phyloP scores from a whole-genome alignment of 2,329 filamentous ascomycete genomes.

The Alternaria infectoria region DNA sequence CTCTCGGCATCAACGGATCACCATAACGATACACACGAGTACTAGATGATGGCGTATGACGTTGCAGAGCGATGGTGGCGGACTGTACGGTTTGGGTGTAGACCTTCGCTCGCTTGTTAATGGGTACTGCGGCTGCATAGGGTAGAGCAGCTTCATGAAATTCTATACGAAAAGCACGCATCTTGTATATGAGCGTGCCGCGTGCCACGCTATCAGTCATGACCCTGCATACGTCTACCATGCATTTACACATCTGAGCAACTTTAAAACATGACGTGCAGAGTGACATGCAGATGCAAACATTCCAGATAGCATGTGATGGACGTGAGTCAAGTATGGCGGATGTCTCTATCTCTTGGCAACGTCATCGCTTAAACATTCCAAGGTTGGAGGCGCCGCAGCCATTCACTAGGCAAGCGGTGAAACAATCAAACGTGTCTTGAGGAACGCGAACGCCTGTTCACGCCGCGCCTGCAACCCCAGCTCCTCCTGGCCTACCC shows the following conservation, averaged over 20 bases:
- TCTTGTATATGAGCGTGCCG: slow-evolving; percentile 30
- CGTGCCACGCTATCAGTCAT: slow-evolving; percentile 22
- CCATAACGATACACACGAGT: slow-evolving; percentile 27
- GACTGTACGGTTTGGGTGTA: slow-evolving; percentile 21
- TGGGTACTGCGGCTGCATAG: slow-evolving; percentile 23
- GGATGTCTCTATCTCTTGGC: slow-evolving; percentile 3
- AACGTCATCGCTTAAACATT: slow-evolving; percentile 14
- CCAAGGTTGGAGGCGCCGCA: background rate
- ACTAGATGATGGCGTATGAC: slow-evolving; percentile 29
- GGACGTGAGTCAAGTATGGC: background rate
- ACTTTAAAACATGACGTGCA: background rate
- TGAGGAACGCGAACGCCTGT: slow-evolving; percentile 30
- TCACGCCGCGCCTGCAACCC: slow-evolving; percentile 17
- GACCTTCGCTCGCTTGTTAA: slow-evolving; percentile 30
- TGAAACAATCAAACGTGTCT: slow-evolving; percentile 26
- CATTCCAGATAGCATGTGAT: background rate
- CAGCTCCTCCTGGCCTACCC: slow-evolving; percentile 14
- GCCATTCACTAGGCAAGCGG: slow-evolving; percentile 14
- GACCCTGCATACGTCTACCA: background rate
- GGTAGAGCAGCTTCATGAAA: slow-evolving; percentile 25
- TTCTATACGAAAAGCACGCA: slow-evolving; percentile 33
- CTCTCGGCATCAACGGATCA: slow-evolving; percentile 24
- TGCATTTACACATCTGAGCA: background rate
- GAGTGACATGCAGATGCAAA: background rate
- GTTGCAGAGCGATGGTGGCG: slow-evolving; percentile 8